Conservation (phyloP, 2,329 filamentous ascomycete genomes). For the Phaeoacremonium minimum region DNA sequence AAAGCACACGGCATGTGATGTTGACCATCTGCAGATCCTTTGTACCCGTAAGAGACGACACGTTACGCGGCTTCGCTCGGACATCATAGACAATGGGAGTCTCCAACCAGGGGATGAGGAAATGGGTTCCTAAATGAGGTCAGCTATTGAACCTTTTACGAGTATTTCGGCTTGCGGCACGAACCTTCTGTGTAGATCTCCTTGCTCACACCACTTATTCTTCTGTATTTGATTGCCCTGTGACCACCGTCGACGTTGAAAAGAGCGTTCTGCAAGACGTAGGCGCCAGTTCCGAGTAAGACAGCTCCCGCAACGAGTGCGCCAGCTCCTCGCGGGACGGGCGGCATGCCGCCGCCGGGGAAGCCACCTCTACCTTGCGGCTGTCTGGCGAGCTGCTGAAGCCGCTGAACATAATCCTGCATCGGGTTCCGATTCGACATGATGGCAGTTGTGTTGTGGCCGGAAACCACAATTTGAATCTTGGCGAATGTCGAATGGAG, state of each 20-base stretch:
- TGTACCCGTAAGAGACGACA: slow-evolving; percentile 93
- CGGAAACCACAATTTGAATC: not conserved
- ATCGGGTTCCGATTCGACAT: slow-evolving; percentile 33
- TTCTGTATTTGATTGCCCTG: slow-evolving; percentile 96
- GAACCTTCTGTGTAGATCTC: slow-evolving; percentile 94
- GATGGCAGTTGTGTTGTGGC: slow-evolving; percentile 10
- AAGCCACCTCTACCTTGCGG: slow-evolving; percentile 33
- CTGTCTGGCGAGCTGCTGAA: slow-evolving; percentile 44
- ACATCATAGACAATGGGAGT: slow-evolving; percentile 97
- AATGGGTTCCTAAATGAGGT: slow-evolving; percentile 68
- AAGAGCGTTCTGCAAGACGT: slow-evolving; percentile 55
- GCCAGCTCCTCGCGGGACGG: slow-evolving; percentile 33
- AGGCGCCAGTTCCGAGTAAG: slow-evolving; percentile 42
- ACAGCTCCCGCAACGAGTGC: slow-evolving; percentile 34
- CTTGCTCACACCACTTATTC: slow-evolving; percentile 86
- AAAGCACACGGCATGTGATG: slow-evolving; percentile 98
- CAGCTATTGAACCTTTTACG: slow-evolving; percentile 6
- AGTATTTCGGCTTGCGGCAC: slow-evolving; percentile 12
- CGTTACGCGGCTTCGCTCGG: slow-evolving; percentile 93
- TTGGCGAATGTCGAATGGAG: not conserved
- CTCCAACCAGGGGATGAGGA: slow-evolving; percentile 95
- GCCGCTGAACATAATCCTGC: slow-evolving; percentile 46
- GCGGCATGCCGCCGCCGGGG: slow-evolving; percentile 36
- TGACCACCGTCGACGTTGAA: slow-evolving; percentile 96
- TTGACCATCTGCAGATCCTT: slow-evolving; percentile 99